These are phyloP conservation scores for Nymphaea colorata DNA, from an alignment of 164 flowering plant genomes.

Conservation along the genomic window DNA sequence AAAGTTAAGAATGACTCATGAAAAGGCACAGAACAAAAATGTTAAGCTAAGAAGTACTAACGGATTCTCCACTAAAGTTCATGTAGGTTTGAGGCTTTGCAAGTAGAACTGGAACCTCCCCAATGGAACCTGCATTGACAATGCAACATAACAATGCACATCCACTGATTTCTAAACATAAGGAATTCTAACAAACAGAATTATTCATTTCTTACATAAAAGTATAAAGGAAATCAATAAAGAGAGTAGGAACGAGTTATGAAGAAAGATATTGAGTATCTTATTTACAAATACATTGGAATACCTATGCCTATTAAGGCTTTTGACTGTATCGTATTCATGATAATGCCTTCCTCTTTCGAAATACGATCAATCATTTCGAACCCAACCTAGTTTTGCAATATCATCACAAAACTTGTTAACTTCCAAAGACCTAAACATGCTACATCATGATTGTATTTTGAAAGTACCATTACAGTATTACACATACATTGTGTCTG, in stretches of 20 bases:
- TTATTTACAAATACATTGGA: constrained; percentile 4
- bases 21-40: neutral
- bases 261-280: no score
- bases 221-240: neutral
- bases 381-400: constrained; percentile 65
- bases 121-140: constrained; percentile 76
- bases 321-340: constrained; percentile 94
- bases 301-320: constrained; percentile 88
- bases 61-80: constrained; percentile 97
- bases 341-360: constrained; percentile 47
- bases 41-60: constrained; percentile 16
- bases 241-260: neutral
- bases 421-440: no score
- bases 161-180: neutral
- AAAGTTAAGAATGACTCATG: neutral
- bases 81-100: constrained; percentile 92
- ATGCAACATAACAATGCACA: neutral
- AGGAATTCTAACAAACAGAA: neutral
- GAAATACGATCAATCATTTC: constrained; percentile 92
- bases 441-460: no score
- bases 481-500: constrained; percentile 68
- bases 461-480: neutral
- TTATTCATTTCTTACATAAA: no score
- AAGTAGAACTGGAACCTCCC: constrained; percentile 79
- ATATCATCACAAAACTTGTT: neutral